Percentiles rank a stretch among this genome's conserved stretches.
Conservation (phyloP, 192 early-diverging fungal species). For the Entophlyctis helioformis region DNA sequence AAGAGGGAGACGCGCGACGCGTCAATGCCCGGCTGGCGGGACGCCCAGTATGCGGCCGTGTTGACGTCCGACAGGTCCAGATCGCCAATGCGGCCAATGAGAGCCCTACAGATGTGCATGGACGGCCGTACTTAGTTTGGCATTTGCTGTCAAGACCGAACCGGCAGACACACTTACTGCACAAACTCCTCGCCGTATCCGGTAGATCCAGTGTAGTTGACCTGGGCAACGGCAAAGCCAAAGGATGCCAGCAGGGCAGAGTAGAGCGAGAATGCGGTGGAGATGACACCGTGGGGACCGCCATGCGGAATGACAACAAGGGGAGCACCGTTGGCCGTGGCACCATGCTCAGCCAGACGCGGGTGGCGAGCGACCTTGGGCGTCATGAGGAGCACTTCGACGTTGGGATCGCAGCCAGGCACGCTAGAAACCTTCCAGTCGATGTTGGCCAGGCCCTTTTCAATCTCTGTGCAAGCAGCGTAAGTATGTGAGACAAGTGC, state of each 20-base stretch:
- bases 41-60: constrained; percentile 11
- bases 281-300: constrained; percentile 54
- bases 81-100: constrained; percentile 56
- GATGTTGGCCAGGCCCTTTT: no score
- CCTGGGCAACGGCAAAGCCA: constrained; percentile 45
- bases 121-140: no score
- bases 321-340: constrained; percentile 14
- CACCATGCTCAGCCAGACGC: no score
- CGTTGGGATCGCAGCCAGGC: no score
- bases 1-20: constrained; percentile 33
- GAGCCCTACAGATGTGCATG: no score
- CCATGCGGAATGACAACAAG: constrained; percentile 70
- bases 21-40: constrained; percentile 23
- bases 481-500: no score
- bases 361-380: no score
- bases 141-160: constrained; percentile 39
- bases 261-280: constrained; percentile 35
- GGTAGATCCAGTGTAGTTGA: constrained; percentile 69
- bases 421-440: no score
- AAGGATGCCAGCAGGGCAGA: constrained; percentile 35
- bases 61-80: constrained; percentile 61
- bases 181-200: constrained; percentile 75
- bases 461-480: no score
- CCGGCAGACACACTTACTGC: no score
- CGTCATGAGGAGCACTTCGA: constrained; percentile 6